Evolutionary conservation across 2,329 filamentous ascomycete species (phyloP).

Genomic region (Hymenoscyphus fraxineus): DNA sequence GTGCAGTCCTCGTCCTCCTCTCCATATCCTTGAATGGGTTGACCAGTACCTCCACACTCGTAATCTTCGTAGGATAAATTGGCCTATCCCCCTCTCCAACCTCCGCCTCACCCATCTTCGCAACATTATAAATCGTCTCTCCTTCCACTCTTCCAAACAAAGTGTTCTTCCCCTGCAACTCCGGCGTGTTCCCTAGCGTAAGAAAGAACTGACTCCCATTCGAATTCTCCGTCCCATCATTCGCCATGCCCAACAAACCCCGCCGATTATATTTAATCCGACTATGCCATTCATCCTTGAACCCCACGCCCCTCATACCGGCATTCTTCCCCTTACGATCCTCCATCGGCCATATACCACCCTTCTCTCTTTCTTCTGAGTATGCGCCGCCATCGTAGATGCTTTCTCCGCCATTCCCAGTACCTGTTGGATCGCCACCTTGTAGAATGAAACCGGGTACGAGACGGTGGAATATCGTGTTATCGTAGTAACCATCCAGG

Average conservation of each 20-base stretch:
- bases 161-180: conserved; percentile 86
- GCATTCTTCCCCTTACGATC: conserved; percentile 59
- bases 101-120: conserved; percentile 89
- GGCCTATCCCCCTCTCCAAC: conserved; percentile 79
- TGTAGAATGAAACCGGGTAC: conserved; percentile 91
- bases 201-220: conserved; percentile 98
- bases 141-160: conserved; percentile 89
- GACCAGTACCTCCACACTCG: conserved; percentile 67
- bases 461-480: conserved; percentile 89
- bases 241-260: conserved; percentile 93
- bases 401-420: conserved; percentile 84
- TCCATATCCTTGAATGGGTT: conserved; percentile 83
- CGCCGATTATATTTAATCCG: conserved; percentile 89
- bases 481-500: conserved; percentile 91
- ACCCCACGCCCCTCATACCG: conserved; percentile 55
- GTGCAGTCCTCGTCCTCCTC: conserved; percentile 57
- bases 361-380: conserved; percentile 39
- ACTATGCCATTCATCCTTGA: conserved; percentile 85
- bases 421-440: conserved; percentile 90
- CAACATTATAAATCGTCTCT: conserved; percentile 92
- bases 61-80: conserved; percentile 79
- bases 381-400: conserved; percentile 85
- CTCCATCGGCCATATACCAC: conserved; percentile 52
- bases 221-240: conserved; percentile 73
- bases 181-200: conserved; percentile 78